Conservation (phyloP, 2,329 filamentous ascomycete species). For the Curvularia verruculosa region DNA sequence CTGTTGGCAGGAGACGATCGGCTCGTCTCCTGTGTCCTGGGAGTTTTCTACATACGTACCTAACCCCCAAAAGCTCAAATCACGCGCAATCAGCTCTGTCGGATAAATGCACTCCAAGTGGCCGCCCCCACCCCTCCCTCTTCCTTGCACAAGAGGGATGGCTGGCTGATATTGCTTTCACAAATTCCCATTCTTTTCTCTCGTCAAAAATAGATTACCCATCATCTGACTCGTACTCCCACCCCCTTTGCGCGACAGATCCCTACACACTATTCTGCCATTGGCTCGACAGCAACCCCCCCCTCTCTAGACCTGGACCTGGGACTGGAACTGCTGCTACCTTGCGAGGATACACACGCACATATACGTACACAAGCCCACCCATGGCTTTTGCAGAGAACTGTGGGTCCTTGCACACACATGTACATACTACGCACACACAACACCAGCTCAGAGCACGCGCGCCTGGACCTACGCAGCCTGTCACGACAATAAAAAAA, state of each 20-base stretch:
- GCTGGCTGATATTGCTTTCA: background rate
- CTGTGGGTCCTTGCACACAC: conserved; percentile 14
- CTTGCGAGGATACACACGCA: background rate
- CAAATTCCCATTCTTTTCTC: background rate
- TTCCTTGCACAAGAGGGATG: background rate
- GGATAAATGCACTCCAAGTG: background rate
- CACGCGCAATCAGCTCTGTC: conserved; percentile 1
- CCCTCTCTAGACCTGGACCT: conserved; percentile 9
- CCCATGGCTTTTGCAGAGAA: conserved; percentile 16
- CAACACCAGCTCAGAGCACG: conserved; percentile 12
- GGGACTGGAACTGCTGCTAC: conserved; percentile 9
- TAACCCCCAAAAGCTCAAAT: conserved; percentile 9
- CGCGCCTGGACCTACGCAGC: background rate
- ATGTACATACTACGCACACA: too few species aligned
- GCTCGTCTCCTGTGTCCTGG: conserved; percentile 28
- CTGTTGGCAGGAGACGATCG: conserved; percentile 27
- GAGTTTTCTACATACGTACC: too few species aligned
- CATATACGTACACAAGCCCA: background rate
- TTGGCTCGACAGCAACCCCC: background rate
- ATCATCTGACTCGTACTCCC: background rate
- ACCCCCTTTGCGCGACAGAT: background rate
- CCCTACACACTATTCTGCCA: background rate
- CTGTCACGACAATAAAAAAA: conserved; percentile 13
- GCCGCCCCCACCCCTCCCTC: background rate
- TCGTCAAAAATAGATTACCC: too few species aligned